Conservation (phyloP, 257 asterid species). For the Coffea canephora region DNA sequence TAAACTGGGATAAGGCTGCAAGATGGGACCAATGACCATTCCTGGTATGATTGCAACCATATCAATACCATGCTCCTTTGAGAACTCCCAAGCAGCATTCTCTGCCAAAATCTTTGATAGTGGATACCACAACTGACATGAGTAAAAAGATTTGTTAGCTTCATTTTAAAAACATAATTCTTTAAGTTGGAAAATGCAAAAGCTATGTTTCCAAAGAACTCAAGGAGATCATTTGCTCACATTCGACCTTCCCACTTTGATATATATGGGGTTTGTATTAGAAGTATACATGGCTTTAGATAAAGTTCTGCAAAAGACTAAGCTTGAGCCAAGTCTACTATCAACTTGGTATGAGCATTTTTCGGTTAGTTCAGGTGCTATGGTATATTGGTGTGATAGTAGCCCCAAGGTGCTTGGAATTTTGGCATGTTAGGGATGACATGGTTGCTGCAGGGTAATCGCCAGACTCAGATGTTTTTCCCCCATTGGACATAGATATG, state of each 20-base stretch:
- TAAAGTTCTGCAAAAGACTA: not conserved
- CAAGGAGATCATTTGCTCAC: too few relatives aligned
- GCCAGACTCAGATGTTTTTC: too few relatives aligned
- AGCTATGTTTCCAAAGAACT: not conserved
- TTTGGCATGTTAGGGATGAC: too few relatives aligned
- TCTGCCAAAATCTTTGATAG: constrained; percentile 69
- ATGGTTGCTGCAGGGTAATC: too few relatives aligned
- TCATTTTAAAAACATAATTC: not conserved
- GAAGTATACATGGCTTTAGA: not conserved
- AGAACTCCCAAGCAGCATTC: constrained; percentile 56
- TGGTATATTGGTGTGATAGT: too few relatives aligned
- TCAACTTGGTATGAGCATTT: too few relatives aligned
- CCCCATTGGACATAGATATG: too few relatives aligned
- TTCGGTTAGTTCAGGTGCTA: too few relatives aligned
- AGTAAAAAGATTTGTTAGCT: not conserved
- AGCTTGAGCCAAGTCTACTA: not conserved
- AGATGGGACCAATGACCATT: constrained; percentile 50
- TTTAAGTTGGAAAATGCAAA: not conserved
- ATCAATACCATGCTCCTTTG: constrained; percentile 47
- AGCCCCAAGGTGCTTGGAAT: too few relatives aligned
- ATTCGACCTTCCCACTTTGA: not conserved
- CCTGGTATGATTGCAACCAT: constrained; percentile 59
- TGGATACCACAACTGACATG: constrained; percentile 42
- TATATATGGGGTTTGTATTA: not conserved
- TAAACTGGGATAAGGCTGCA: constrained; percentile 38